Base-by-base conservation (phyloP, 441 rosid genomes). In the Pelargonium citronellum region DNA sequence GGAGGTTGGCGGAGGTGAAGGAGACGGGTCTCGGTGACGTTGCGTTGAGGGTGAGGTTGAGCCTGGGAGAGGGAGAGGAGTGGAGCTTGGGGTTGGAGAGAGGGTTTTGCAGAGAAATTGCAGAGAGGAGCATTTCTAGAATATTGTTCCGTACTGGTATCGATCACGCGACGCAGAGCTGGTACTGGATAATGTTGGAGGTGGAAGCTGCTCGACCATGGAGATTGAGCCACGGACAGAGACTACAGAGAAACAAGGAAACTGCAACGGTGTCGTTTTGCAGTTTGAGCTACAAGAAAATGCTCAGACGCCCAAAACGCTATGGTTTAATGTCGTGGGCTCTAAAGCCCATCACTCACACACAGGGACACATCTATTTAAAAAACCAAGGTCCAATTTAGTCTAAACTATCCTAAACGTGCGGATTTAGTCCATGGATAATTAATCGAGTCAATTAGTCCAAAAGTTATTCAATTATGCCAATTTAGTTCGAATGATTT, bases 121-220 rank as follows among this genome's bases (percentile, higher is more conserved):
- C 81, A 69, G 89, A 84, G 84, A 87, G 85, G 79, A 84, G 81
- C 95, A 87, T 91, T 69, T 53, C 55, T 49, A 30, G 34, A 30
- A 30, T 2, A 30, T 30, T 2, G 4, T 30, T 30, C 34, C 34
- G 34, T 30, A 3, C 16, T 11, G 55, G 55, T 13, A 13, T 49
- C 55, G 55, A 49, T 10, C 55, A 10, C 55, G 13, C 55, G 55
- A 10, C 55, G n/a, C 16, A 11, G 16, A 3, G 16, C 16, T 13
- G 55, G 3, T 49, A 49, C 55, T 49, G 55, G 55, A 49, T 49
- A 49, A 49, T 30, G 34, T 49, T 15, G 55, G 55, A 49, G 55
- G 55, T 49, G 55, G 55, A 49, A 13, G 16, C 55, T 49, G 55
- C 55, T 49, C 55, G 15, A 49, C 55, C 55, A 49, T 49, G 55